Evolutionary conservation across 2,329 filamentous ascomycete species (phyloP), one percentile per base, ranked within the genome.

Genomic region (Bipolaris gigantea): DNA sequence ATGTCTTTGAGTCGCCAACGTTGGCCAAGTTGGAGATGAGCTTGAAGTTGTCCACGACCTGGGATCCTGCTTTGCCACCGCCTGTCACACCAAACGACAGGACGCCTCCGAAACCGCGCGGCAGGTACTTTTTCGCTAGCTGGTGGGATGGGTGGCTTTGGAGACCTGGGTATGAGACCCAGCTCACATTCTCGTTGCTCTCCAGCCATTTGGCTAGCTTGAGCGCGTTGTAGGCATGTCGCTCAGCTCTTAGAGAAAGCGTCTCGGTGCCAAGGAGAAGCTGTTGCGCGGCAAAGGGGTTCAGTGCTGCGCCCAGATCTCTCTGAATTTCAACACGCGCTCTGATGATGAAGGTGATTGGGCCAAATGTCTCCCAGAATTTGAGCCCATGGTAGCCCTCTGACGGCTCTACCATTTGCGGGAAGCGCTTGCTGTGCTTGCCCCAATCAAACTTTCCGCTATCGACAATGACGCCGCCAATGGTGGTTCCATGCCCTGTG

Each of bases 1-100:
- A 80, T 6, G 92, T 96, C 83, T 97, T 97, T 44, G 89, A 90
- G 74, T 97, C 93, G 53, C 93, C 93, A 25, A 97, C 92, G 73
- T 99, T 99, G 53, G 94, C 94, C 64, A 97, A 80, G 77, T 97
- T 97, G 16, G 91, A 96, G 67, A 97, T 91, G 64, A 99, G 79
- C 83, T 95, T 94, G 80, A 99, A 95, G 64, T 86, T 86, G 76
- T 99, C 94, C 48, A 97, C 94, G 30, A 97, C 85, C 76, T 92
- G 86, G 73, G 86, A 89, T 57, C 94, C 93, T 15, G 89, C 91
- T n/a, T 79, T 81, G 57, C 85, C 90, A 56, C 90, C 92, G 2
- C 93, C 92, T 79, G 95, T 96, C 57, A 97, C 89, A 48, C 94
- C 94, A 65, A 99, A 94, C 66, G 89, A 95, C 59, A 99, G 76